These are phyloP conservation scores for Pezicula rhizophila DNA, from an alignment of 2,329 filamentous ascomycete genomes.

Conservation along the genomic window DNA sequence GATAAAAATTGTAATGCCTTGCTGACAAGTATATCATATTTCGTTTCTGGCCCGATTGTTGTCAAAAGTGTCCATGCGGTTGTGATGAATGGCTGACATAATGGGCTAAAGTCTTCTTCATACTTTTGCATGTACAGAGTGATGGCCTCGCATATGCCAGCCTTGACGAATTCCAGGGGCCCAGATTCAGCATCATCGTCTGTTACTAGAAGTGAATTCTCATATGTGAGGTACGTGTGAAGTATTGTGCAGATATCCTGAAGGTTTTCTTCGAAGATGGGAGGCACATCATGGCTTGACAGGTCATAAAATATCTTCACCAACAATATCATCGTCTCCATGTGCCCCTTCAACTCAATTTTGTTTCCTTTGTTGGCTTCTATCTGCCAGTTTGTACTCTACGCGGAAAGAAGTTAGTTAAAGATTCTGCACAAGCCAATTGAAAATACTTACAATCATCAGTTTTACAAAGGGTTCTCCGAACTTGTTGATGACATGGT, in stretches of 20 bases:
- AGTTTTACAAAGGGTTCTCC: conserved; percentile 76
- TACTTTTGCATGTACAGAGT: conserved; percentile 92
- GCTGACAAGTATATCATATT: conserved; percentile 92
- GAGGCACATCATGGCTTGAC: conserved; percentile 93
- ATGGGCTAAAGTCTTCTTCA: conserved; percentile 82
- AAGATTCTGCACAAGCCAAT: conserved; percentile 5
- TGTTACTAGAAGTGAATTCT: conserved; percentile 75
- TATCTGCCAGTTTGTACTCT: conserved; percentile 67
- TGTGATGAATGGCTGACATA: conserved; percentile 77
- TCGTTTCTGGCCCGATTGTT: conserved; percentile 76
- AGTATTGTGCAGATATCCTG: conserved; percentile 69
- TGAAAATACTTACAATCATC: conserved; percentile 52
- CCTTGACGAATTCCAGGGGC: conserved; percentile 78
- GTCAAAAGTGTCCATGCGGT: conserved; percentile 91
- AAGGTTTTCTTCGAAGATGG: conserved; percentile 88
- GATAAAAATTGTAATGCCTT: conserved; percentile 92
- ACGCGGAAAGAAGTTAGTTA: conserved; percentile 3
- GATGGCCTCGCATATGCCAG: conserved; percentile 86
- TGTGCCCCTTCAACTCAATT: conserved; percentile 66
- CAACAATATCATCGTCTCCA: conserved; percentile 80
- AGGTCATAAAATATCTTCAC: conserved; percentile 93
- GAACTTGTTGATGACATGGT: conserved; percentile 86
- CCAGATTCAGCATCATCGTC: conserved; percentile 88
- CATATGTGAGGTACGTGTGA: conserved; percentile 88
- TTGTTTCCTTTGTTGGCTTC: conserved; percentile 71